Percentiles rank a stretch among this genome's conserved stretches.
Evolutionary conservation across 768 basidiomycete genomes (phyloP).

Genomic region (Calocybe cyanea): DNA sequence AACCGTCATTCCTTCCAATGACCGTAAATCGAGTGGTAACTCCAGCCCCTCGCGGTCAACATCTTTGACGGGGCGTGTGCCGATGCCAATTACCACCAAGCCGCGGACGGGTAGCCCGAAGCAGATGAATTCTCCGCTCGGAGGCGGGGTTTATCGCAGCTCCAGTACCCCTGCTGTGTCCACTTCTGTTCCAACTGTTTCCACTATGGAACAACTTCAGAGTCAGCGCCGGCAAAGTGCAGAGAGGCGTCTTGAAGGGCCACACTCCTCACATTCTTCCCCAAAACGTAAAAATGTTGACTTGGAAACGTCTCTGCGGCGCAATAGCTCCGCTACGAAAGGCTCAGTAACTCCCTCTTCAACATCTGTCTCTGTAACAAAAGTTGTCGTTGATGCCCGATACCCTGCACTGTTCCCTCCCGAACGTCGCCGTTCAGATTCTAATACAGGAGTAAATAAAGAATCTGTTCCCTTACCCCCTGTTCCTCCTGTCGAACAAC

Average conservation of each 20-base stretch:
- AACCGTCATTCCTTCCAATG: conserved; percentile 28
- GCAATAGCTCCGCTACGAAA: conserved; percentile 31
- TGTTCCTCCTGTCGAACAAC: conserved; percentile 21
- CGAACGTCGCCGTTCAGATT: conserved; percentile 24
- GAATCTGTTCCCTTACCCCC: conserved; percentile 14
- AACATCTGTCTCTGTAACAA: conserved; percentile 36
- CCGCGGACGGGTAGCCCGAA: conserved; percentile 55
- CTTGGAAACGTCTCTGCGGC: conserved; percentile 46
- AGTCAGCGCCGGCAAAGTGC: conserved; percentile 45
- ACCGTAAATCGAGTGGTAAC: conserved; percentile 45
- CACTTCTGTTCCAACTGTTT: conserved; percentile 43
- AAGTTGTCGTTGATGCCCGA: conserved; percentile 32
- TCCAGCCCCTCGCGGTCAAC: conserved; percentile 36
- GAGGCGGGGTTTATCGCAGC: conserved; percentile 34
- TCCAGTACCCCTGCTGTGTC: conserved; percentile 37
- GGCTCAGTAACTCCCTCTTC: conserved; percentile 42
- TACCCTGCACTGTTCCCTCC: conserved; percentile 18
- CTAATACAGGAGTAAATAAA: conserved; percentile 15
- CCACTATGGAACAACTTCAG: conserved; percentile 41
- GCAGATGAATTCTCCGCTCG: conserved; percentile 35
- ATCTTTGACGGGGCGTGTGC: conserved; percentile 28
- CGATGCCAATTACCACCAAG: conserved; percentile 34
- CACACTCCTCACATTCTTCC: conserved; percentile 57
- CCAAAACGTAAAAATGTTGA: conserved; percentile 60
- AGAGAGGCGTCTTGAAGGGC: conserved; percentile 42